Conservation (phyloP, 768 basidiomycete genomes). For the Lenzites betulinus region DNA sequence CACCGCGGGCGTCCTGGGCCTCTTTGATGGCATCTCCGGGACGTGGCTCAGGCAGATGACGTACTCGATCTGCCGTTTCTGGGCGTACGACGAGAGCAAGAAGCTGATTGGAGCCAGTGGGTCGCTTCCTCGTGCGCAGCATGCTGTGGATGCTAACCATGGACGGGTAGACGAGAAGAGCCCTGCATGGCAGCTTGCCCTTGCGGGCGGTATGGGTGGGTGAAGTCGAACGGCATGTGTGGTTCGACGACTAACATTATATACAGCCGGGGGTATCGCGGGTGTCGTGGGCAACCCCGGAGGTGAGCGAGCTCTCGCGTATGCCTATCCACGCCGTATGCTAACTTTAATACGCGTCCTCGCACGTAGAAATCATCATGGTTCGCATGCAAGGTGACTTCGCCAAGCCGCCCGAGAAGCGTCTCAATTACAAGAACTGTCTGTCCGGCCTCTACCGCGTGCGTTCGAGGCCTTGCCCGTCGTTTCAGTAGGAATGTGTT, state of each 20-base stretch:
- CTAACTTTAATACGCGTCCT: background rate
- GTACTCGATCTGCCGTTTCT: constrained; percentile 91
- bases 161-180: constrained; percentile 52
- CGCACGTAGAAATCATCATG: constrained; percentile 32
- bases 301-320: constrained; percentile 41
- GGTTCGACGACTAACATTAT: constrained; percentile 7
- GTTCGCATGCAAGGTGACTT: constrained; percentile 88
- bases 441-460: constrained; percentile 87
- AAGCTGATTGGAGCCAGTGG: constrained; percentile 68
- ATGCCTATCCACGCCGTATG: background rate
- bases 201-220: constrained; percentile 86
- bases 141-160: background rate
- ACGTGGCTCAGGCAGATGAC: constrained; percentile 93
- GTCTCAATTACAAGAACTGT: constrained; percentile 89
- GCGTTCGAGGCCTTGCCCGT: background rate
- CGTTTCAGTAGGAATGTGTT: background rate
- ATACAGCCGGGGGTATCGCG: constrained; percentile 78
- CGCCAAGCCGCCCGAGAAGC: constrained; percentile 84
- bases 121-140: background rate
- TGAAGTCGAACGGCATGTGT: constrained; percentile 15
- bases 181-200: constrained; percentile 78
- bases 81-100: constrained; percentile 92
- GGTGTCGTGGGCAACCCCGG: constrained; percentile 89
- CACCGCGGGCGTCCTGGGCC: constrained; percentile 75
- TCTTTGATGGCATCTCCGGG: constrained; percentile 86